Conservation (phyloP, 495 filamentous ascomycete species). For the Thozetella sp. region DNA sequence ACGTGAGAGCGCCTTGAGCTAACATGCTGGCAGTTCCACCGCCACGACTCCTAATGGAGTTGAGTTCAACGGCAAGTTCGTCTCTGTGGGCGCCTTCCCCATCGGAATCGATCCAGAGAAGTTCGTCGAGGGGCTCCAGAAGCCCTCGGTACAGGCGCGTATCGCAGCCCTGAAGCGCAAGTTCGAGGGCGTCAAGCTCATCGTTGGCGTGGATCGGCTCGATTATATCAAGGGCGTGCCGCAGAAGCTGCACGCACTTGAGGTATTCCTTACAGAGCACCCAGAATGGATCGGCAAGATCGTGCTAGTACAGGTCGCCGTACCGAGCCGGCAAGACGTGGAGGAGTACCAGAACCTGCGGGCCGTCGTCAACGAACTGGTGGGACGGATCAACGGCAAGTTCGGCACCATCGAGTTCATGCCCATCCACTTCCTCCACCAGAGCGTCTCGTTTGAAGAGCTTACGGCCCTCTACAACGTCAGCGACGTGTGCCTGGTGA, state of each 20-base stretch:
- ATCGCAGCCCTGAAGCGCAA: conserved; percentile 76
- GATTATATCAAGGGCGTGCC: conserved; percentile 98
- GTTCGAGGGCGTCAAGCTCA: conserved; percentile 86
- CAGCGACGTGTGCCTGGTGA: conserved; percentile 86
- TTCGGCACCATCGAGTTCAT: conserved; percentile 94
- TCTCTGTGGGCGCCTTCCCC: conserved; percentile 81
- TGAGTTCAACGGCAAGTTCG: conserved; percentile 71
- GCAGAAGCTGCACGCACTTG: conserved; percentile 89
- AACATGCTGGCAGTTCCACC: conserved; percentile 55
- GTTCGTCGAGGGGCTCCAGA: conserved; percentile 84
- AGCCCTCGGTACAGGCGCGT: conserved; percentile 74
- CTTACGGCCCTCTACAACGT: conserved; percentile 91
- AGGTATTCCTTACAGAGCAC: conserved; percentile 87
- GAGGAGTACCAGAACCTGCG: conserved; percentile 95
- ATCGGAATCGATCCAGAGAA: conserved; percentile 97
- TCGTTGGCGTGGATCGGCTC: conserved; percentile 89
- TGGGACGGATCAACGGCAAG: conserved; percentile 88
- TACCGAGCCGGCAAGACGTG: conserved; percentile 89
- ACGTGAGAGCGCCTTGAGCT: not conserved
- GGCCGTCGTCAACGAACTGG: conserved; percentile 85
- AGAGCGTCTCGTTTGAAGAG: conserved; percentile 85
- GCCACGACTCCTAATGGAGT: conserved; percentile 84
- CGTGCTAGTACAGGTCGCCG: conserved; percentile 89
- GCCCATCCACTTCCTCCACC: conserved; percentile 93
- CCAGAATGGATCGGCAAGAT: conserved; percentile 92